A percentile compares a stretch with the other conserved stretches of the same genome.
Conservation (phyloP, 345 rosid species). For the Passiflora organensis region DNA sequence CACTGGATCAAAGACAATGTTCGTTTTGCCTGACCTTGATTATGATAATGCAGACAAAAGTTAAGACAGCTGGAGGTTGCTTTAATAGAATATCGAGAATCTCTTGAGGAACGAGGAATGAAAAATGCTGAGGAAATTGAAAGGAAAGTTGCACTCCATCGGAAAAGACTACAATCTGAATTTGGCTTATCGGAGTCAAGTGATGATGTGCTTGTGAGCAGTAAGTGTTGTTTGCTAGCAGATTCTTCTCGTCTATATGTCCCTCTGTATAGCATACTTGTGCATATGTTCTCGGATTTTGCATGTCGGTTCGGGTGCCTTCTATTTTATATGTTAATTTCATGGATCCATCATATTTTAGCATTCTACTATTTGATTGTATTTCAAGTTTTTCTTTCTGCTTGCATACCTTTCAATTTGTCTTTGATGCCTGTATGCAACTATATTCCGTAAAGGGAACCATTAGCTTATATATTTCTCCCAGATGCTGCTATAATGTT, state of each 20-base stretch:
- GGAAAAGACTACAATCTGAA: constrained; percentile 75
- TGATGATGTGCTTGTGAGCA: constrained; percentile 37
- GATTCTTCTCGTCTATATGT: not conserved
- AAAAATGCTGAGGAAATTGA: constrained; percentile 82
- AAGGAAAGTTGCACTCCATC: constrained; percentile 65
- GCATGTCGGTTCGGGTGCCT: too few relatives aligned
- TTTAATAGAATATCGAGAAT: constrained; percentile 91
- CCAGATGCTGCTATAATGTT: not conserved
- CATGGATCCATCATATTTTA: too few relatives aligned
- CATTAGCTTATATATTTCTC: not conserved
- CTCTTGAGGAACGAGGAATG: constrained; percentile 83
- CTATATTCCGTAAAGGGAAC: not conserved
- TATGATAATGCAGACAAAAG: constrained; percentile 59
- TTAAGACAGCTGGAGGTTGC: constrained; percentile 85
- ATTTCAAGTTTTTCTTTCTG: too few relatives aligned
- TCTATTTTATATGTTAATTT: too few relatives aligned
- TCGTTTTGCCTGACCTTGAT: constrained; percentile 3
- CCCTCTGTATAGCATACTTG: not conserved
- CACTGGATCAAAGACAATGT: not conserved
- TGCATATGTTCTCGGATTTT: too few relatives aligned
- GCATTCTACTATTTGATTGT: too few relatives aligned
- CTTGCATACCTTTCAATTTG: too few relatives aligned
- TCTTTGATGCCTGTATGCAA: too few relatives aligned
- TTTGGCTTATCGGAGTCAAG: constrained; percentile 49
- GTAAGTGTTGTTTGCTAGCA: constrained; percentile 42